Evolutionary conservation across 345 rosid species (phyloP), one percentile per base, ranked within the genome.

Genomic region (Hirschfeldia incana): DNA sequence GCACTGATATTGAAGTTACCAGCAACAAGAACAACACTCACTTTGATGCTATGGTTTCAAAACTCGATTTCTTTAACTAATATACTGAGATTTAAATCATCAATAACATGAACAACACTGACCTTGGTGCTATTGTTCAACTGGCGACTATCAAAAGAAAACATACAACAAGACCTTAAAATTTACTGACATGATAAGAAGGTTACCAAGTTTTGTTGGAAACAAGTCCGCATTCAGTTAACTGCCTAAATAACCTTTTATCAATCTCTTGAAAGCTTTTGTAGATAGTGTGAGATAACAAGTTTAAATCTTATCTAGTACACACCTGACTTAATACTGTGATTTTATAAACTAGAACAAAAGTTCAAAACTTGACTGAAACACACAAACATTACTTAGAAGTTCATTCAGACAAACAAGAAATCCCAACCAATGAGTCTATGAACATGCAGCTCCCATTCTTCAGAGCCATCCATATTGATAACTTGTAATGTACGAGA

Each of bases 111-210:
- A 76, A 86, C 74, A 67, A 91, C 87, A 9, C 57, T 87, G 92
- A 34, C 86, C 74, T 1, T 91, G 91, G 69, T 78, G 85, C 55
- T 86, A 83, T 87, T 75, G 79, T 81, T 79, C 88, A 91, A 55
- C 93, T 93, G 32, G 86, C 76, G 21, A 21, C 21, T 21, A 21
- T 21, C 21, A 21, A 21, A 21, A 15, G 99, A 98, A 85, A 91
- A 98, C 99, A 21, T 21, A 21, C 21, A 21, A 21, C 97, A 95
- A 62, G 88, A 88, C 73, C 21, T 0, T 21, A 21, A 21, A 21
- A 21, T 84, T 86, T 46, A 82, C 78, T 64, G 88, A 7, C 39
- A 36, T 36, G 39, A 7, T 36, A 36, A 36, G 39, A 8, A 36
- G 39, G 39, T 0, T 36, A 36, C 39, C 39, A 36, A 36, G 39